These are phyloP conservation scores for Tetrapisispora phaffii DNA, from an alignment of 805 yeast species.

Conservation along the genomic window DNA sequence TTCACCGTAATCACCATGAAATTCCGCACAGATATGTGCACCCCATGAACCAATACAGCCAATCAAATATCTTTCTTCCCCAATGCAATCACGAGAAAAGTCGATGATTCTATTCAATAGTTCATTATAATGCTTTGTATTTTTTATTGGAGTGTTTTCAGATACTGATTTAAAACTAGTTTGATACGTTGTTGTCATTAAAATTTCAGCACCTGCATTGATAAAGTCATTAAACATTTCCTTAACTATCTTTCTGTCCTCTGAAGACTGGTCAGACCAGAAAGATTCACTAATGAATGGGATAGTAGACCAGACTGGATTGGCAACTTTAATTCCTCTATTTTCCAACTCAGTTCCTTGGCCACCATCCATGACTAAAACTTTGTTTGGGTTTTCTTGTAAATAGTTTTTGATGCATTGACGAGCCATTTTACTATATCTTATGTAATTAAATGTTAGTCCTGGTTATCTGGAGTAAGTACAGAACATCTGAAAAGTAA, in stretches of 20 bases:
- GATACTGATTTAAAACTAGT: slow-evolving; percentile 38
- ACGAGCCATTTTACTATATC: background rate
- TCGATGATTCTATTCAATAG: slow-evolving; percentile 17
- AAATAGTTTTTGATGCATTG: slow-evolving; percentile 3
- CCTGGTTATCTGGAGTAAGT: too few relatives aligned
- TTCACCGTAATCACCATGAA: slow-evolving; percentile 52
- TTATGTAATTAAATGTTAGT: too few relatives aligned
- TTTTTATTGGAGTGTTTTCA: slow-evolving; percentile 15
- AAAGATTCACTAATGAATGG: slow-evolving; percentile 32
- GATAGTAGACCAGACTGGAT: slow-evolving; percentile 53
- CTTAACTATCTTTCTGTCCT: slow-evolving; percentile 36
- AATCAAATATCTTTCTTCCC: slow-evolving; percentile 16
- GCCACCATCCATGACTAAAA: slow-evolving; percentile 45
- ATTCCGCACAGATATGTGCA: slow-evolving; percentile 59
- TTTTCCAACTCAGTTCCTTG: slow-evolving; percentile 54
- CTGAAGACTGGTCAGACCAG: slow-evolving; percentile 18
- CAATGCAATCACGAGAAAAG: slow-evolving; percentile 19
- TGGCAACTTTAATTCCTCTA: slow-evolving; percentile 36
- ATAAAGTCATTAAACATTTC: slow-evolving; percentile 44
- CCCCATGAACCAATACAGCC: slow-evolving; percentile 78
- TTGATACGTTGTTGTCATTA: slow-evolving; percentile 54
- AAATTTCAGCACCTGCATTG: slow-evolving; percentile 44
- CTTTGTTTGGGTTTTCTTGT: slow-evolving; percentile 8
- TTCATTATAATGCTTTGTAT: slow-evolving; percentile 14
- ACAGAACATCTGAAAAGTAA: too few relatives aligned